Evolutionary conservation across 371 early-diverging fungal species (phyloP).

Genomic region (Apophysomyces ossiformis): DNA sequence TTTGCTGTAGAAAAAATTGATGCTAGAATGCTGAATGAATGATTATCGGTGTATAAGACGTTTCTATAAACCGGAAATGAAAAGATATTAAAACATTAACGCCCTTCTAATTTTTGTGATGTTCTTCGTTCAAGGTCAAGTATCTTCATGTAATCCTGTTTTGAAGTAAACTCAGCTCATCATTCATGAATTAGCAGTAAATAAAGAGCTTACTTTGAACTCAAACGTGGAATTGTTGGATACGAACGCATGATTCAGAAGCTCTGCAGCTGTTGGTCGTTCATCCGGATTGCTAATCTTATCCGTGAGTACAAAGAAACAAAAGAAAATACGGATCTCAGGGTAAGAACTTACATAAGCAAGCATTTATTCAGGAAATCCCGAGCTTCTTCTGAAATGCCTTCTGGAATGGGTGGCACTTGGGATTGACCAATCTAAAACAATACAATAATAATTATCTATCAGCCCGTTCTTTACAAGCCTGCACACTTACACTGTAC

Average conservation of each 20-base stretch:
- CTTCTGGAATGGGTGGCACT: slow-evolving; percentile 73
- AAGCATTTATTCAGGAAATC: slow-evolving; percentile 74
- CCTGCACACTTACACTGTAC: slow-evolving; percentile 60
- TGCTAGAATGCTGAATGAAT: too few relatives aligned
- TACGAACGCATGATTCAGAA: slow-evolving; percentile 59
- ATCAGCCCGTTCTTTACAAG: neutral
- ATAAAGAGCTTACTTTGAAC: slow-evolving; percentile 41
- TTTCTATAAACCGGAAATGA: too few relatives aligned
- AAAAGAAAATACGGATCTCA: too few relatives aligned
- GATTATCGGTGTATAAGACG: too few relatives aligned
- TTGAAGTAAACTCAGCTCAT: neutral
- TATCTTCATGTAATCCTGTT: neutral
- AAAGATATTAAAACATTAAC: neutral
- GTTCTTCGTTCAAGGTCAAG: slow-evolving; percentile 1
- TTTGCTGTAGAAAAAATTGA: too few relatives aligned
- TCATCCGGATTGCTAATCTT: slow-evolving; percentile 57
- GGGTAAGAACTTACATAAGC: slow-evolving; percentile 47
- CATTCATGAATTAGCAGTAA: neutral
- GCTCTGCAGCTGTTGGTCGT: slow-evolving; percentile 68
- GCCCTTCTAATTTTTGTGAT: neutral
- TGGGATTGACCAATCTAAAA: slow-evolving; percentile 52
- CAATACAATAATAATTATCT: neutral
- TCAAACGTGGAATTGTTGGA: slow-evolving; percentile 48
- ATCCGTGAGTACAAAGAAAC: neutral
- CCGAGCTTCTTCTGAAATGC: slow-evolving; percentile 63